Base-by-base conservation (phyloP, 2,329 filamentous ascomycete species). In the Emericellopsis cladophorae region DNA sequence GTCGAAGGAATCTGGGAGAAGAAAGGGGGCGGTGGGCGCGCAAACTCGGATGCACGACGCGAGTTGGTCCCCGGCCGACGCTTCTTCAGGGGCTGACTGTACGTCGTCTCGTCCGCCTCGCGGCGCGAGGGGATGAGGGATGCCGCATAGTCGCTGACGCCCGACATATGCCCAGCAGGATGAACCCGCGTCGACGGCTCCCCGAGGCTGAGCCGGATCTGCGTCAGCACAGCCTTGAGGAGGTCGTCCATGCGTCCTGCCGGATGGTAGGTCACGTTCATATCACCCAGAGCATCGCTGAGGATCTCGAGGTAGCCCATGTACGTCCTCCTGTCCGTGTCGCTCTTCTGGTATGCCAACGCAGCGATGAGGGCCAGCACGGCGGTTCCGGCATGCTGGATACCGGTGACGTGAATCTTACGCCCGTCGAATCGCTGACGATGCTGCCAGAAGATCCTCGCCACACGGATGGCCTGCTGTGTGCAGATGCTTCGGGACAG, bases 361-460 rank as follows among this genome's bases (percentile, higher is more conserved):
- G 68, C 70, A 3, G 70, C 71, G 31, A 75, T 65, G 32, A 76
- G 55, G 0, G 72, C 71, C 2, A 70, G 69, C 4, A 69, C 69
- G 9, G 72, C 69, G 2, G 70, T 73, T 4, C 70, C 70, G 23
- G 68, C 65, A 53, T 76, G 72, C 46, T 74, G 70, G 37, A 74
- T 60, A 2, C 65, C 67, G 1, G 66, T 66, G 22, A 70, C 57
- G 21, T 67, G 67, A 16, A 72, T 70, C 42, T 68, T 69, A 42
- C 61, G 64, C 2, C 66, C 67, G 40, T 70, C 64, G 40, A 72
- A 72, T 4, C 66, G 60, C 49, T 71, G 67, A 0, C 70, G 61
- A 46, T 74, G 69, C 44, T 72, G 69, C 67, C 67, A 71, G 48
- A 73, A 73, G 43, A 74, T 72, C 18, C 65, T 60, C 0, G 69